Evolutionary conservation across 345 rosid genomes (phyloP).

Genomic region (Lepidium africanum): DNA sequence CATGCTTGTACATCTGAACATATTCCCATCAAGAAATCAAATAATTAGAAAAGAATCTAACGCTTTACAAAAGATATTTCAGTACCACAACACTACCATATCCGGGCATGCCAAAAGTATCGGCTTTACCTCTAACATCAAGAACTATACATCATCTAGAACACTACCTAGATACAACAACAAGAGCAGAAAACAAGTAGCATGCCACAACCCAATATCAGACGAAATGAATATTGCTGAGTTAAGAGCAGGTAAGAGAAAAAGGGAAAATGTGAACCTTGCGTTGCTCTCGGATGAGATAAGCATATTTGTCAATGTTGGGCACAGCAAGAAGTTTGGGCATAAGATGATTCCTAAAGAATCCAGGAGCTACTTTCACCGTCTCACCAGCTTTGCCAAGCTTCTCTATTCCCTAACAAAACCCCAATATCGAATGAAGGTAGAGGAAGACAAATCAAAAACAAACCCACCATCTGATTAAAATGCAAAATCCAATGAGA

Average conservation of each 20-base stretch:
- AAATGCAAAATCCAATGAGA: neutral
- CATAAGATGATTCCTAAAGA: slow-evolving; percentile 87
- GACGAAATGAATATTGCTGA: neutral
- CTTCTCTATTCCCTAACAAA: slow-evolving; percentile 66
- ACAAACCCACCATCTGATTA: neutral
- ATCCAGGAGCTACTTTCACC: slow-evolving; percentile 92
- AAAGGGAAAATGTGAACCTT: slow-evolving; percentile 37
- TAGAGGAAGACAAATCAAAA: neutral
- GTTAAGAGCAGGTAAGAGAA: neutral
- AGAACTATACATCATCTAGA: neutral
- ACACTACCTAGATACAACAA: neutral
- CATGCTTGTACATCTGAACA: slow-evolving; percentile 56
- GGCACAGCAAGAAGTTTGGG: slow-evolving; percentile 95
- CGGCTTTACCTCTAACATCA: neutral
- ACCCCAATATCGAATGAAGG: neutral
- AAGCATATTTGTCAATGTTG: slow-evolving; percentile 78
- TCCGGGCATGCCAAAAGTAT: neutral
- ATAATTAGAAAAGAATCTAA: neutral
- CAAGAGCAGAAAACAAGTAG: neutral
- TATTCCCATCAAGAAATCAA: slow-evolving; percentile 5
- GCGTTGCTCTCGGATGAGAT: slow-evolving; percentile 84
- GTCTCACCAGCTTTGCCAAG: slow-evolving; percentile 92
- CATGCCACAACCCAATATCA: neutral
- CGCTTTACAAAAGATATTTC: neutral
- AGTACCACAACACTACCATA: too few species aligned